Evolutionary conservation across 106 monocot genomes (phyloP).

Genomic region (Xerophyta viscosa): DNA sequence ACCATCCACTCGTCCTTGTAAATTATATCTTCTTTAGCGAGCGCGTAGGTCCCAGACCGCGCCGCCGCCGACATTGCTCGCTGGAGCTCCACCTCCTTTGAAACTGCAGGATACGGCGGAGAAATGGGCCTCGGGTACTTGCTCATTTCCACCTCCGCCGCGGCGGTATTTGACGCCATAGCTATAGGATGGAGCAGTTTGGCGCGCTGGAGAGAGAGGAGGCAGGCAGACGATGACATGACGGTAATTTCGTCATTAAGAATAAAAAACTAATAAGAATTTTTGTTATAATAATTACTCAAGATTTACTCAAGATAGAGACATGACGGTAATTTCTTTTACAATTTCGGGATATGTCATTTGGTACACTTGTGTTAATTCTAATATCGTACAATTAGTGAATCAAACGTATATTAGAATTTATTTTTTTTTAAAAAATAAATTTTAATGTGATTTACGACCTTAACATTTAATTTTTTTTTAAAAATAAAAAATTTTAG

Average conservation of each 20-base stretch:
- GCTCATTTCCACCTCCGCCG: not conserved
- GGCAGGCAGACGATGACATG: not conserved
- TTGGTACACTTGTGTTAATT: no score
- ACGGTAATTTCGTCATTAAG: conserved; percentile 26
- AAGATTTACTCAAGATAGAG: no score
- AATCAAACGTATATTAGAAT: no score
- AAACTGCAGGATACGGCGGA: conserved; percentile 72
- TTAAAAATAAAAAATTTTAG: no score
- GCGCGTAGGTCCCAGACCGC: conserved; percentile 40
- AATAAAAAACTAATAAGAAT: no score
- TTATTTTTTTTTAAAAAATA: no score
- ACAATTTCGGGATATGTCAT: no score
- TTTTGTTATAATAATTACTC: no score
- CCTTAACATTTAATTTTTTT: no score
- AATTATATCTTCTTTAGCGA: conserved; percentile 20
- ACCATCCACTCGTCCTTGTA: conserved; percentile 83
- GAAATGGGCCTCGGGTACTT: conserved; percentile 58
- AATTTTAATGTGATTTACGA: no score
- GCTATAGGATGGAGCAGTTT: not conserved
- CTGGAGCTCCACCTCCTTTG: conserved; percentile 66
- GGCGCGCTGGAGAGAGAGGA: not conserved
- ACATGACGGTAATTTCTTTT: no score
- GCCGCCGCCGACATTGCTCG: conserved; percentile 69
- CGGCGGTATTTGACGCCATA: not conserved
- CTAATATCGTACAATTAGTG: no score